A percentile compares a stretch with the other conserved stretches of the same genome.
These are phyloP conservation scores for Albatrellus ellisii DNA, from an alignment of 768 basidiomycete genomes.

Conservation along the genomic window DNA sequence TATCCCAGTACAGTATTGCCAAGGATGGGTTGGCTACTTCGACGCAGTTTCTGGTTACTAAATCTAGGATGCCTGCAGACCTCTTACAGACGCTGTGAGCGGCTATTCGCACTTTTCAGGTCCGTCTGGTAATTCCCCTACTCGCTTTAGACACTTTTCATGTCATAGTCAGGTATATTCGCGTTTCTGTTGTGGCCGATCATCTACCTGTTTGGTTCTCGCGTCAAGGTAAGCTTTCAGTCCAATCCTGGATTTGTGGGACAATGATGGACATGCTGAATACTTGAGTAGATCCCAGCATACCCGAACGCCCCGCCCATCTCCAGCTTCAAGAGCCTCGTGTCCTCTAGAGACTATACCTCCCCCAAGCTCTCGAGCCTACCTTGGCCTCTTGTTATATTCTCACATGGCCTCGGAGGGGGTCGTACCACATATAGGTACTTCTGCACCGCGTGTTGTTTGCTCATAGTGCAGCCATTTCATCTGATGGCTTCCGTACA, in stretches of 20 bases:
- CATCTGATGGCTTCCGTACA: conserved; percentile 14
- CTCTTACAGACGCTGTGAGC: conserved; percentile 2
- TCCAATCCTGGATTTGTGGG: background rate
- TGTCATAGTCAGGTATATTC: conserved; percentile 1
- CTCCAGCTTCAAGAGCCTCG: background rate
- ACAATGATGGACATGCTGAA: background rate
- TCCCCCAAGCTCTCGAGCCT: background rate
- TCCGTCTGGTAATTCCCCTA: background rate
- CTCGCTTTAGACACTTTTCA: background rate
- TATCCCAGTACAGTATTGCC: background rate
- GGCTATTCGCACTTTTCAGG: conserved; percentile 9
- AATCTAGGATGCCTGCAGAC: background rate
- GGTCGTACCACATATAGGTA: conserved; percentile 59
- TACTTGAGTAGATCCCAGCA: conserved; percentile 2
- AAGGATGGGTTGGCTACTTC: background rate
- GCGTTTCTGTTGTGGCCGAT: conserved; percentile 8
- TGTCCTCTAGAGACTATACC: background rate
- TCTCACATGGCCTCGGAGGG: conserved; percentile 77
- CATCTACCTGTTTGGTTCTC: conserved; percentile 5
- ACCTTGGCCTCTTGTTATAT: conserved; percentile 70
- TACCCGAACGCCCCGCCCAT: conserved; percentile 7
- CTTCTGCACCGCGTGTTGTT: background rate
- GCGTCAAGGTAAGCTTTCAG: conserved; percentile 3
- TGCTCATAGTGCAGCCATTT: conserved; percentile 1
- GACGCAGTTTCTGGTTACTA: background rate